Percentiles rank a stretch among this genome's conserved stretches.
These are phyloP conservation scores for Suillus plorans DNA, from an alignment of 768 basidiomycete species.

Conservation along the genomic window DNA sequence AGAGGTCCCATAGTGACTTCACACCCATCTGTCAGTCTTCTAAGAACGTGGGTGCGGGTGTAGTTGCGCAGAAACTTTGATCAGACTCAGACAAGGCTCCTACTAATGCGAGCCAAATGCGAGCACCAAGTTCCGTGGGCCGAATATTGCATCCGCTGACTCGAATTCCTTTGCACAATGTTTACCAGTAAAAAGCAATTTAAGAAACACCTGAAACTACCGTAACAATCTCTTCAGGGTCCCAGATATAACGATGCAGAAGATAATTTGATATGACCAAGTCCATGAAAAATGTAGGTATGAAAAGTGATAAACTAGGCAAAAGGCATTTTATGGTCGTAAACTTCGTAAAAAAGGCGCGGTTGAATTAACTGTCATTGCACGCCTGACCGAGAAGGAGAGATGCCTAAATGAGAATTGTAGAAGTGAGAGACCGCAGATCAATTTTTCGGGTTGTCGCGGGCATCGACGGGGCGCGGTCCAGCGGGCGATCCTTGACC, in stretches of 20 bases:
- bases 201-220: slow-evolving; percentile 14
- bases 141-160: neutral
- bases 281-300: slow-evolving; percentile 15
- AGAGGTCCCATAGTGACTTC: slow-evolving; percentile 91
- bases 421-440: neutral
- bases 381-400: neutral
- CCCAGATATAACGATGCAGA: slow-evolving; percentile 17
- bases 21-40: slow-evolving; percentile 72
- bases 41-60: neutral
- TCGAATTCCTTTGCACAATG: neutral
- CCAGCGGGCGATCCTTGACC: slow-evolving; percentile 54
- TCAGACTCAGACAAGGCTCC: too few relatives aligned
- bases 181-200: slow-evolving; percentile 1
- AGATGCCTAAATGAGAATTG: neutral
- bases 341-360: slow-evolving; percentile 8
- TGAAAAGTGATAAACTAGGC: slow-evolving; percentile 17
- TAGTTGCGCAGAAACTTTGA: neutral
- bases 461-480: slow-evolving; percentile 30
- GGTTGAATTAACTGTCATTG: slow-evolving; percentile 9
- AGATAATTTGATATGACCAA: slow-evolving; percentile 19
- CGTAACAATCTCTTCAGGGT: slow-evolving; percentile 3
- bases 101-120: too few relatives aligned
- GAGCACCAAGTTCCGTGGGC: neutral
- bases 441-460: slow-evolving; percentile 29
- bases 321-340: slow-evolving; percentile 9